Evolutionary conservation across 306 rosid genomes (phyloP).

Genomic region (Cucurbita moschata): DNA sequence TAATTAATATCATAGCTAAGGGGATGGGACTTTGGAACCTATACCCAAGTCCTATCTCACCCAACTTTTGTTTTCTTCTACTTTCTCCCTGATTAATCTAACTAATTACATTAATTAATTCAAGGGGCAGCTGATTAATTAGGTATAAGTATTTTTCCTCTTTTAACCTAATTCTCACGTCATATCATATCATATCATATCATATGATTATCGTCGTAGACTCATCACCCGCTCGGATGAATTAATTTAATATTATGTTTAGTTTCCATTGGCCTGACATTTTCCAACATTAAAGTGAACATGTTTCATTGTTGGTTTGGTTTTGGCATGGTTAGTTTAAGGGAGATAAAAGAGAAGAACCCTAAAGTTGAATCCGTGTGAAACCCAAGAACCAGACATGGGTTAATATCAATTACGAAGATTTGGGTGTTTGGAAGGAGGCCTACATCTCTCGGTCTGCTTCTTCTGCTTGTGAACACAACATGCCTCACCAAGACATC

Average conservation of each 20-base stretch:
- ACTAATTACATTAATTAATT: background rate
- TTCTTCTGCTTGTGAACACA: too few species aligned
- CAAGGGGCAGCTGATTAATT: background rate
- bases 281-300: constrained; percentile 28
- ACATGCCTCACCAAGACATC: too few species aligned
- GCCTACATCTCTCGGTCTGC: constrained; percentile 28
- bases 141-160: background rate
- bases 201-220: too few species aligned
- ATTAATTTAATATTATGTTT: background rate
- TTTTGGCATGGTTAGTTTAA: too few species aligned
- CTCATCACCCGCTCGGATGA: too few species aligned
- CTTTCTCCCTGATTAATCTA: background rate
- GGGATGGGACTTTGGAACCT: constrained; percentile 3
- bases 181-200: background rate
- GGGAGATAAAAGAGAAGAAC: background rate
- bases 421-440: constrained; percentile 33
- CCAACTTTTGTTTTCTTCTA: constrained; percentile 3
- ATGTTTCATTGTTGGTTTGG: constrained; percentile 9
- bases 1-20: background rate
- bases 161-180: background rate
- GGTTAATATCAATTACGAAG: constrained; percentile 17
- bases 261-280: constrained; percentile 31
- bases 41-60: background rate
- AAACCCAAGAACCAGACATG: constrained; percentile 33
- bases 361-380: constrained; percentile 13